Percentiles rank a stretch among this genome's conserved stretches.
phyloP scores from a whole-genome alignment of 2,329 filamentous ascomycete genomes.

The Cryphonectria parasitica region DNA sequence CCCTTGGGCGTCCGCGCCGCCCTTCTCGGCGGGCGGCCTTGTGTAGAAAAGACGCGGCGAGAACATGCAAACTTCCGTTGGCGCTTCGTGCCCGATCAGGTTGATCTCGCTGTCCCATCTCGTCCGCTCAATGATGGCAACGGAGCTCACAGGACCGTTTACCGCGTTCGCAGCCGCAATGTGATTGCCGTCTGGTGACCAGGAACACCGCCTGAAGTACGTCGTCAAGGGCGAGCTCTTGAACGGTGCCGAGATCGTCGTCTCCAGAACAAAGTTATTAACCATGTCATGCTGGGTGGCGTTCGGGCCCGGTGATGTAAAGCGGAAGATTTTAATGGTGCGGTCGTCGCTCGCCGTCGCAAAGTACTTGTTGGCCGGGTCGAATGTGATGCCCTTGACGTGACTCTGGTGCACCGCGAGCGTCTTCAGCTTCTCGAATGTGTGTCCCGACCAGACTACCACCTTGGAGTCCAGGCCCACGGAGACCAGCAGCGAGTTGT shows the following conservation, averaged over 20 bases:
- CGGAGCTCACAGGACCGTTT: slow-evolving; percentile 95
- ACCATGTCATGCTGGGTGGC: slow-evolving; percentile 93
- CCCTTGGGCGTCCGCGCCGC: slow-evolving; percentile 51
- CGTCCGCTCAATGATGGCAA: slow-evolving; percentile 91
- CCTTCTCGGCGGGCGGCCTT: slow-evolving; percentile 62
- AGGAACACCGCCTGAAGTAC: slow-evolving; percentile 94
- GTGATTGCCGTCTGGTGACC: slow-evolving; percentile 96
- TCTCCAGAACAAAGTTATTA: slow-evolving; percentile 94
- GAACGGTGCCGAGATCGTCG: slow-evolving; percentile 88
- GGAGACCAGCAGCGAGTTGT: slow-evolving; percentile 93
- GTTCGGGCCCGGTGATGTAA: slow-evolving; percentile 87
- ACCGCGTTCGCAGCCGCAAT: slow-evolving; percentile 97
- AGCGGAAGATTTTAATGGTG: slow-evolving; percentile 95
- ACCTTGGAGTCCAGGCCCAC: slow-evolving; percentile 97
- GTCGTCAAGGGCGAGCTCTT: slow-evolving; percentile 91
- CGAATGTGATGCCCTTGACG: slow-evolving; percentile 98
- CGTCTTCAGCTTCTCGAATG: slow-evolving; percentile 96
- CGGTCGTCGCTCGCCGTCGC: slow-evolving; percentile 97
- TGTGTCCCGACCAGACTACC: slow-evolving; percentile 97
- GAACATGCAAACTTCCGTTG: slow-evolving; percentile 96
- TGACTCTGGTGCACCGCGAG: slow-evolving; percentile 93
- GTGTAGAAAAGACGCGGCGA: slow-evolving; percentile 87
- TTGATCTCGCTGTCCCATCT: slow-evolving; percentile 97
- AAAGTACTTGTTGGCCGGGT: slow-evolving; percentile 99
- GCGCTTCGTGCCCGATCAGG: slow-evolving; percentile 93